Conservation (phyloP, 1,139 yeast genomes). For the Trichomonascaceae sp. region DNA sequence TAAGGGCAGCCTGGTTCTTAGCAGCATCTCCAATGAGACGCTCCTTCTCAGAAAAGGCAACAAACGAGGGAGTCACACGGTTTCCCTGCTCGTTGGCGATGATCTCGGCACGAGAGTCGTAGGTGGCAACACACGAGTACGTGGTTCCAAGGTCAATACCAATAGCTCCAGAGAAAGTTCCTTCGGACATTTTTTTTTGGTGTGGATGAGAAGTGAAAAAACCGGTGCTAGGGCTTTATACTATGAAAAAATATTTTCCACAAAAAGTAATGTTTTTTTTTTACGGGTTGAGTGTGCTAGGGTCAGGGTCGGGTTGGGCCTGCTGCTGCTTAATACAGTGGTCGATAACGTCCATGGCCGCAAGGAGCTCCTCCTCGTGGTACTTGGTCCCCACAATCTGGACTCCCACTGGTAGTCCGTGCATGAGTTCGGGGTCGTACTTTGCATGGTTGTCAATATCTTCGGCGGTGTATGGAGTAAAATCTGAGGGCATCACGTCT, state of each 20-base stretch:
- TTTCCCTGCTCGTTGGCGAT: slow-evolving; percentile 99
- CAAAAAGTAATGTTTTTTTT: not conserved
- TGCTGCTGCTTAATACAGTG: not conserved
- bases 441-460: slow-evolving; percentile 1
- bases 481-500: not conserved
- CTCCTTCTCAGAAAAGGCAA: slow-evolving; percentile 94
- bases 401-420: slow-evolving; percentile 1
- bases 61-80: slow-evolving; percentile 98
- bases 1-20: slow-evolving; percentile 96
- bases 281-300: too few relatives aligned
- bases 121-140: slow-evolving; percentile 82
- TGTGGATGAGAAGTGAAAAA: slow-evolving; percentile 1
- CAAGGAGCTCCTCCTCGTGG: slow-evolving; percentile 4
- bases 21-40: slow-evolving; percentile 99
- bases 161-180: slow-evolving; percentile 99
- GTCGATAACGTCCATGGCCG: slow-evolving; percentile 1
- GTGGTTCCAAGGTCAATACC: slow-evolving; percentile 92
- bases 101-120: slow-evolving; percentile 71
- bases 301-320: too few relatives aligned
- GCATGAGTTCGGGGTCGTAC: slow-evolving; percentile 1
- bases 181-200: slow-evolving; percentile 35
- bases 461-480: not conserved
- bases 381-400: slow-evolving; percentile 1
- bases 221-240: not conserved
- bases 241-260: not conserved